phyloP scores from a whole-genome alignment of 2,329 filamentous ascomycete genomes.

The Alternaria solani region DNA sequence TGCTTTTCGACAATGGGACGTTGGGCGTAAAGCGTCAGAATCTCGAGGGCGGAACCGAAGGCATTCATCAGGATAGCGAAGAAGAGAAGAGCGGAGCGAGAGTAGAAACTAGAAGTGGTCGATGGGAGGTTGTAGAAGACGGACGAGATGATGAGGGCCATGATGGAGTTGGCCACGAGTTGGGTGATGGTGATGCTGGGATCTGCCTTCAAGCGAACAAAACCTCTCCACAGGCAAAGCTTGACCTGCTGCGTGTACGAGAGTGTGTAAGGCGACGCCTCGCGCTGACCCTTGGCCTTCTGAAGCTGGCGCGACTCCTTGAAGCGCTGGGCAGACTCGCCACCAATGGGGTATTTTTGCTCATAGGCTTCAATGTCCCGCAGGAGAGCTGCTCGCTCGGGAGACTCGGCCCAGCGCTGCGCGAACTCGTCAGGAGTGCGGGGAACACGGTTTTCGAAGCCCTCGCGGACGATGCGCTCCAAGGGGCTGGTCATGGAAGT shows the following conservation, averaged over 20 bases:
- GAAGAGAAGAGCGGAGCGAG: conserved; percentile 81
- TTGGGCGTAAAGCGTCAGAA: conserved; percentile 86
- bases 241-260: conserved; percentile 77
- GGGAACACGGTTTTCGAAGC: conserved; percentile 57
- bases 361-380: conserved; percentile 58
- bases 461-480: conserved; percentile 56
- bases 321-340: conserved; percentile 56
- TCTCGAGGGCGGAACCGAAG: conserved; percentile 82
- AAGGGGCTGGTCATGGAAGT: conserved; percentile 71
- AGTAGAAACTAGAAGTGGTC: conserved; percentile 77
- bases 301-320: conserved; percentile 56
- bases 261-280: conserved; percentile 82
- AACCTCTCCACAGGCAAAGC: conserved; percentile 83
- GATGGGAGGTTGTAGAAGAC: conserved; percentile 80
- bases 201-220: conserved; percentile 78
- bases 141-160: conserved; percentile 79
- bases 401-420: conserved; percentile 62
- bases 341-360: conserved; percentile 55
- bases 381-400: conserved; percentile 56
- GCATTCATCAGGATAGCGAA: conserved; percentile 89
- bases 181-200: conserved; percentile 75
- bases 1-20: conserved; percentile 94
- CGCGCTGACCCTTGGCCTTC: conserved; percentile 61
- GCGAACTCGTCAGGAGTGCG: conserved; percentile 61
- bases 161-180: conserved; percentile 74